phyloP scores from a whole-genome alignment of 129 eudicot species.

The Rutidosis leptorrhynchoides region DNA sequence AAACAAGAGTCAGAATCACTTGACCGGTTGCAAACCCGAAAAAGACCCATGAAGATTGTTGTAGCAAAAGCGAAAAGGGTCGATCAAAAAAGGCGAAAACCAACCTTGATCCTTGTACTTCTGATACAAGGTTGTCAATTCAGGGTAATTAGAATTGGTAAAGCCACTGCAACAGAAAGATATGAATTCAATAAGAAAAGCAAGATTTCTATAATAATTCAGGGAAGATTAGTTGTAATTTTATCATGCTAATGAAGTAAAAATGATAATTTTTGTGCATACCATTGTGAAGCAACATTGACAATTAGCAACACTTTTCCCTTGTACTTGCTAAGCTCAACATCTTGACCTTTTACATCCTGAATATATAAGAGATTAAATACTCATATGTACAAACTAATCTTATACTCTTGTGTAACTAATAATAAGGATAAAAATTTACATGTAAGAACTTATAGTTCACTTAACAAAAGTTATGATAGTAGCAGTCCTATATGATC shows the following conservation, averaged over 20 bases:
- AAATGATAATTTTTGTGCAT: conserved; percentile 10
- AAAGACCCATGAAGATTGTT: background rate
- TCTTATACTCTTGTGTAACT: background rate
- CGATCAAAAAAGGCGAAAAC: conserved; percentile 17
- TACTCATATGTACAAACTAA: background rate
- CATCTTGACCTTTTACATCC: conserved; percentile 91
- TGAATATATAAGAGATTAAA: conserved; percentile 21
- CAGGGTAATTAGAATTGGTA: conserved; percentile 80
- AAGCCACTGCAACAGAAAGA: conserved; percentile 61
- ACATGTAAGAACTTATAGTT: background rate
- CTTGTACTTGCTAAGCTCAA: conserved; percentile 72
- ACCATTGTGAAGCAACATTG: conserved; percentile 98
- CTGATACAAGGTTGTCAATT: conserved; percentile 69
- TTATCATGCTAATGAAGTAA: background rate
- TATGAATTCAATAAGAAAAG: conserved; percentile 7
- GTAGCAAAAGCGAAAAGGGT: background rate
- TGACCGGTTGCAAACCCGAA: background rate
- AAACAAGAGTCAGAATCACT: background rate
- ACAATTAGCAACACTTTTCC: conserved; percentile 86
- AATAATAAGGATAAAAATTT: background rate
- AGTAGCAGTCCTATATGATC: background rate
- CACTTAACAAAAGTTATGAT: background rate
- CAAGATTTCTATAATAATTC: background rate
- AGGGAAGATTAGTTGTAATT: background rate
- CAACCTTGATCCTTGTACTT: conserved; percentile 92